These are phyloP conservation scores for Tylopilus balloui DNA, from an alignment of 768 basidiomycete genomes.

Conservation along the genomic window DNA sequence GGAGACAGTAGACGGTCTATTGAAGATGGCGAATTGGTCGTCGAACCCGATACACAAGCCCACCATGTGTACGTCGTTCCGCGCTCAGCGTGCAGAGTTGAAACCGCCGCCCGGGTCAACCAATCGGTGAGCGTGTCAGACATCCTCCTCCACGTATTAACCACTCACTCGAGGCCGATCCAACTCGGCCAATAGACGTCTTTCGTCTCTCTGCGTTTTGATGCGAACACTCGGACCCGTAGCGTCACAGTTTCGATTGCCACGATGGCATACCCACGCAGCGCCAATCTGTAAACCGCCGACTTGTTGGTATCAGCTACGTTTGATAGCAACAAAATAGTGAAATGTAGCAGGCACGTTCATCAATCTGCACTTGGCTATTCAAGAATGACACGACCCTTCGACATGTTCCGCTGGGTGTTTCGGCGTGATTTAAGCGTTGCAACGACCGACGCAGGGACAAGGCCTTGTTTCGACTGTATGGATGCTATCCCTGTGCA, in stretches of 20 bases:
- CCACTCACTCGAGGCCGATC: conserved; percentile 25
- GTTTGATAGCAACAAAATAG: not conserved
- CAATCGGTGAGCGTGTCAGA: no score
- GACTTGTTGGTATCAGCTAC: not conserved
- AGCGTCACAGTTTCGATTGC: conserved; percentile 46
- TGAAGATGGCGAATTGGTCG: conserved; percentile 32
- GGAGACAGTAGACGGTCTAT: conserved; percentile 30
- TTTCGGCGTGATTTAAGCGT: conserved; percentile 31
- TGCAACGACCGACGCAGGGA: conserved; percentile 2
- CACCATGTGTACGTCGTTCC: conserved; percentile 16
- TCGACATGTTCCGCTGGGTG: conserved; percentile 29
- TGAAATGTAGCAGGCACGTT: conserved; percentile 22
- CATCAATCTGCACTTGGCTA: no score
- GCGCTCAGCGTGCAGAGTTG: no score
- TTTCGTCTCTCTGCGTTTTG: conserved; percentile 17
- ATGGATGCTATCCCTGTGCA: not conserved
- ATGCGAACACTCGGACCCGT: conserved; percentile 34
- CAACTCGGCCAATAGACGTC: conserved; percentile 29
- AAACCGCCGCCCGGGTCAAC: no score
- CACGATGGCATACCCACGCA: conserved; percentile 42
- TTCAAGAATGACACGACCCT: conserved; percentile 31
- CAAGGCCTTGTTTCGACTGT: not conserved
- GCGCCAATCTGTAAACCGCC: conserved; percentile 42
- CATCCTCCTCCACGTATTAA: not conserved
- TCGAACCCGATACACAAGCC: conserved; percentile 24